Conservation (phyloP, 164 flowering plant species). For the Magnolia changhungtana region DNA sequence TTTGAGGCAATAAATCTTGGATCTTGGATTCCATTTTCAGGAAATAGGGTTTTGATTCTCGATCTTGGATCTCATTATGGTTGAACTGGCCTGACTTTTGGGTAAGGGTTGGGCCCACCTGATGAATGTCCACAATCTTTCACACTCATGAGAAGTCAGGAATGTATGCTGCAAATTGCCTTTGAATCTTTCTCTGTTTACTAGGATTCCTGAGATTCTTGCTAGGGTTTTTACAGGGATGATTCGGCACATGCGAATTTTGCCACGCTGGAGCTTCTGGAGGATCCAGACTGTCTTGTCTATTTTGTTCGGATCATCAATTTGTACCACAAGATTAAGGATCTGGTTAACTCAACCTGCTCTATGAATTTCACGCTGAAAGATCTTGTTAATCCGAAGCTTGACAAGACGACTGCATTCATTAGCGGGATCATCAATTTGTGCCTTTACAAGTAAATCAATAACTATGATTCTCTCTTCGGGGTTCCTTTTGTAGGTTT, state of each 20-base stretch:
- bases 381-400: constrained; percentile 64
- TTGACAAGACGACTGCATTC: constrained; percentile 45
- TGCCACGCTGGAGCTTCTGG: constrained; percentile 61
- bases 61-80: too few species aligned
- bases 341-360: constrained; percentile 46
- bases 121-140: too few species aligned
- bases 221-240: constrained; percentile 42
- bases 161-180: too few species aligned
- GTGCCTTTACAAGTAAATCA: constrained; percentile 52
- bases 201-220: background rate
- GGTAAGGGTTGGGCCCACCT: too few species aligned
- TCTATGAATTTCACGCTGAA: constrained; percentile 48
- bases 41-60: too few species aligned
- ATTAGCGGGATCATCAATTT: constrained; percentile 71
- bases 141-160: too few species aligned
- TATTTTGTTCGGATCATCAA: constrained; percentile 50
- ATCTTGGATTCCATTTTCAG: too few species aligned
- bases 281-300: constrained; percentile 66
- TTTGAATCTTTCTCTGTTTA: background rate
- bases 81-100: too few species aligned
- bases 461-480: background rate
- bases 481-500: too few species aligned
- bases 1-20: too few species aligned
- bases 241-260: constrained; percentile 69
- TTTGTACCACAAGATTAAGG: constrained; percentile 50